A percentile compares a stretch with the other conserved stretches of the same genome.
phyloP scores from a whole-genome alignment of 352 stramenopile genomes.

The Phytophthora tentaculata region DNA sequence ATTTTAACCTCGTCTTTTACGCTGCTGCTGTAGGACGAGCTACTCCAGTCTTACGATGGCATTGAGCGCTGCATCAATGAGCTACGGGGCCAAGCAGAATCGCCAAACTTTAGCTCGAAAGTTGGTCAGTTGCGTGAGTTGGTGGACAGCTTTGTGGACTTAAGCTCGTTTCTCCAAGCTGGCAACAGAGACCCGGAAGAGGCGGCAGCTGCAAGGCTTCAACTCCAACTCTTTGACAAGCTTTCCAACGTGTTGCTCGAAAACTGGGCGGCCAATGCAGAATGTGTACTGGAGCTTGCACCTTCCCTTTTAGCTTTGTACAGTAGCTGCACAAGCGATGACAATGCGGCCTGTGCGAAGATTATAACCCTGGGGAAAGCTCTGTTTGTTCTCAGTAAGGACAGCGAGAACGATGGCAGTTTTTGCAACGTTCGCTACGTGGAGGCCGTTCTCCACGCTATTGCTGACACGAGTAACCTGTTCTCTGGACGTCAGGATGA shows the following conservation, averaged over 20 bases:
- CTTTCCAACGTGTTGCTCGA: conserved; percentile 33
- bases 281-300: conserved; percentile 47
- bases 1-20: conserved; percentile 3
- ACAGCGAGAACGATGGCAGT: conserved; percentile 58
- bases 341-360: conserved; percentile 13
- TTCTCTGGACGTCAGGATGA: conserved; percentile 3
- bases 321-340: conserved; percentile 1
- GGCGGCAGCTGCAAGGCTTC: conserved; percentile 21
- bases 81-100: conserved; percentile 15
- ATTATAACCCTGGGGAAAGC: conserved; percentile 56
- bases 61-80: conserved; percentile 39
- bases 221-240: conserved; percentile 34
- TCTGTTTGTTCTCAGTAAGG: conserved; percentile 81
- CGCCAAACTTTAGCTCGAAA: not conserved
- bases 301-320: conserved; percentile 55
- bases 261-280: conserved; percentile 38
- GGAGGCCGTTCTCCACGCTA: conserved; percentile 56
- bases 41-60: conserved; percentile 30
- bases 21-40: conserved; percentile 28
- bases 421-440: conserved; percentile 77
- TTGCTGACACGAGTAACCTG: conserved; percentile 35
- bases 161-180: conserved; percentile 45
- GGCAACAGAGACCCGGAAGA: conserved; percentile 3
- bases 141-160: conserved; percentile 27
- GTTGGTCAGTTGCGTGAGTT: conserved; percentile 25